Conservation (phyloP, 73 alveolate genomes). For the Paramecium sexaurelia region DNA sequence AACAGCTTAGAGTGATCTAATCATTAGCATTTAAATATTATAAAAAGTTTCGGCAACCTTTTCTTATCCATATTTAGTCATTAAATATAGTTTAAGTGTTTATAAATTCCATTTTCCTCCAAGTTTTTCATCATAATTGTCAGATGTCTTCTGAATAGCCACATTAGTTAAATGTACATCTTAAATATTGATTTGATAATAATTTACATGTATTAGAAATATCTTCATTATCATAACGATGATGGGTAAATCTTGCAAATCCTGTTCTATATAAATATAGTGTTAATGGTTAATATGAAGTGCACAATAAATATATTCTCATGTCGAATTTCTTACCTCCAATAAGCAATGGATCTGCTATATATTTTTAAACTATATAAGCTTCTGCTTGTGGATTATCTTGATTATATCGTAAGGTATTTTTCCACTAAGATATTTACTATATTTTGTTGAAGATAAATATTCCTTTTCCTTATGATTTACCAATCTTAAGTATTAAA, state of each 20-base stretch:
- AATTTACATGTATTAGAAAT: slow-evolving; percentile 84
- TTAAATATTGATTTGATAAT: not conserved
- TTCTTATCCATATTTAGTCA: slow-evolving; percentile 94
- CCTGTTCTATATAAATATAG: slow-evolving; percentile 97
- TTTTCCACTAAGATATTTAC: slow-evolving; percentile 95
- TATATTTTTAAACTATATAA: slow-evolving; percentile 82
- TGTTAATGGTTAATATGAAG: slow-evolving; percentile 98
- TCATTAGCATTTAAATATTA: slow-evolving; percentile 88
- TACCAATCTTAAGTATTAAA: slow-evolving; percentile 73
- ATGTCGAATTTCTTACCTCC: slow-evolving; percentile 99
- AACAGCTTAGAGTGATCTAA: slow-evolving; percentile 90
- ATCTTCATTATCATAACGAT: slow-evolving; percentile 95
- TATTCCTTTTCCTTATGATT: slow-evolving; percentile 99
- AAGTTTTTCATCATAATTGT: slow-evolving; percentile 93
- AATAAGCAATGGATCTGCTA: slow-evolving; percentile 97
- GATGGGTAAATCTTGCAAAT: slow-evolving; percentile 97
- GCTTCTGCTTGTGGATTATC: slow-evolving; percentile 90
- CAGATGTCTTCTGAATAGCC: slow-evolving; percentile 96
- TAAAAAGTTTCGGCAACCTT: slow-evolving; percentile 93
- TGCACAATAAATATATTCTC: slow-evolving; percentile 98
- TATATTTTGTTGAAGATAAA: slow-evolving; percentile 96
- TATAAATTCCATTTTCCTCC: slow-evolving; percentile 99
- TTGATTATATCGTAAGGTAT: slow-evolving; percentile 95
- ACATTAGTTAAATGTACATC: slow-evolving; percentile 97
- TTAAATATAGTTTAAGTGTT: slow-evolving; percentile 90